Base-by-base conservation (phyloP, 331 rosid species). In the Dryas integrifolia region DNA sequence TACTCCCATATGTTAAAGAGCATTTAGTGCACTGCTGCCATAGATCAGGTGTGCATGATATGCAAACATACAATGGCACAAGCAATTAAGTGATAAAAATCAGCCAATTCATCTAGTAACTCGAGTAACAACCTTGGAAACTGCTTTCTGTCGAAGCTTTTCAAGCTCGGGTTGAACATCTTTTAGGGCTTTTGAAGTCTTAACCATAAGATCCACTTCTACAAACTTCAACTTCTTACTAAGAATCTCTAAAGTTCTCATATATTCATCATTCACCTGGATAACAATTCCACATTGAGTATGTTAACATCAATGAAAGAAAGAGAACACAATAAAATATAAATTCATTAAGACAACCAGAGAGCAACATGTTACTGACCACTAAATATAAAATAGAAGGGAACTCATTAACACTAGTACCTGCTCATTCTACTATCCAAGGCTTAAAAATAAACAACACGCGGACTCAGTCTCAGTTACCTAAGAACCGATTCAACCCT, bases 161-260 rank as follows among this genome's bases (percentile, higher is more conserved):
- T 91, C 98, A 75, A 91, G 93, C 83, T 94, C 97, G 0, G 97
- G 98, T 73, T 91, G 96, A 77, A 91, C 96, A 82, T 94, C 98
- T 79, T 94, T 94, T 50, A 91, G 86, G 72, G 98, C 98, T 80
- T 94, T 89, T 72, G 98, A 85, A 80, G 82, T 85, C 84, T 89
- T 94, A 77, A 91, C 94, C 92, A 88, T 85, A 56, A 86, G 86
- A 81, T 94, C 98, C 66, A 72, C 96, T 73, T 94, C 97, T 52
- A 91, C 92, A 76, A 88, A 92, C 92, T 85, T 90, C 69, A 94
- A 82, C 80, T 94, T 94, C 90, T 85, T 94, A 60, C 97, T 94
- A 58, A 94, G 76, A 76, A 85, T 86, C 91, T 94, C 93, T 71
- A 94, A 95, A 61, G 96, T 94, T 84, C 90, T 90, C 89, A 94